phyloP scores from a whole-genome alignment of 192 early-diverging fungal genomes.

The Coemansia sp. region DNA sequence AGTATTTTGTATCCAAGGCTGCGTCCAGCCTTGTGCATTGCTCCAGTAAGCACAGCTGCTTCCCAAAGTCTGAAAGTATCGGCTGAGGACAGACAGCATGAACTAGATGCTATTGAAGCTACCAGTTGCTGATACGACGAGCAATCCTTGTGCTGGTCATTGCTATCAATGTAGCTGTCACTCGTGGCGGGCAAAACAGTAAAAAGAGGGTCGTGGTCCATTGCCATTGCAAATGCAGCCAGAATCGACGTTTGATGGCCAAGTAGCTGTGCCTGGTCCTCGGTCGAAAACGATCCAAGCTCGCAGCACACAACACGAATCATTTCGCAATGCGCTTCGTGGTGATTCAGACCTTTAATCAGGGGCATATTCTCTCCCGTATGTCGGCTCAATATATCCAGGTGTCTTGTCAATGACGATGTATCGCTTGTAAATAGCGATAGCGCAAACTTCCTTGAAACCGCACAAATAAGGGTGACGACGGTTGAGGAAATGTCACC shows the following conservation, averaged over 20 bases:
- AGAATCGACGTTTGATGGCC: constrained; percentile 8
- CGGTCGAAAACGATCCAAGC: constrained; percentile 20
- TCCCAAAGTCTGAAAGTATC: constrained; percentile 26
- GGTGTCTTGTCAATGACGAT: constrained; percentile 3
- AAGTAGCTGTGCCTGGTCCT: constrained; percentile 27
- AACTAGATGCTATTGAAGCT: constrained; percentile 14
- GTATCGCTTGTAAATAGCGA: constrained; percentile 15
- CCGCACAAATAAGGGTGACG: constrained; percentile 10
- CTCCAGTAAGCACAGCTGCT: constrained; percentile 5
- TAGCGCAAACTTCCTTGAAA: constrained; percentile 19
- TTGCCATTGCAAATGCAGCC: constrained; percentile 20
- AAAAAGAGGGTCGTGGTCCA: constrained; percentile 29
- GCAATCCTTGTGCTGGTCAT: not conserved
- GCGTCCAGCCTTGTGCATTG: constrained; percentile 4
- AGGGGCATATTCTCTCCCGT: constrained; percentile 1
- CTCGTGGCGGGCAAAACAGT: constrained; percentile 9
- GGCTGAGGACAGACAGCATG: constrained; percentile 12
- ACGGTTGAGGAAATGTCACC: constrained; percentile 7
- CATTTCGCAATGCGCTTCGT: constrained; percentile 24
- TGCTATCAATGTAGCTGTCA: not conserved
- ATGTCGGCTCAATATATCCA: constrained; percentile 8
- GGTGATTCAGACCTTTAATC: constrained; percentile 14
- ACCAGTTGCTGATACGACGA: constrained; percentile 23
- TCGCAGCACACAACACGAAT: constrained; percentile 15
- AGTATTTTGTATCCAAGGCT: constrained; percentile 20